Evolutionary conservation across 2,329 filamentous ascomycete genomes (phyloP).

Genomic region (Trichoderma arundinaceum): DNA sequence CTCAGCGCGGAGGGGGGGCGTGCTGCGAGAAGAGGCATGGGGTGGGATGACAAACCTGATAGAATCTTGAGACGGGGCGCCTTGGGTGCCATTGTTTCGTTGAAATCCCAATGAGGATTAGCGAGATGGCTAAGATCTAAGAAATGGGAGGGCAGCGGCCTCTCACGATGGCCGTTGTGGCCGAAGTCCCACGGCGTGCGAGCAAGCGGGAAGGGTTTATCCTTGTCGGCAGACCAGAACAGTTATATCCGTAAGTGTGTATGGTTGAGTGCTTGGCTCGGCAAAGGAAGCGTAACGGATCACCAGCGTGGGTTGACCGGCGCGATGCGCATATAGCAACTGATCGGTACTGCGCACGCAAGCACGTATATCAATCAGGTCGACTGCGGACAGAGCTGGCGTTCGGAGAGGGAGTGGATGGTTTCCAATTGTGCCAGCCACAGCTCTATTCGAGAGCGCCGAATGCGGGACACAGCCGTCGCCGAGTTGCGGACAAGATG

Average conservation of each 20-base stretch:
- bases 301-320: conserved; percentile 27
- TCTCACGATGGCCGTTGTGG: conserved; percentile 45
- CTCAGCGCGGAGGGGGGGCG: conserved; percentile 31
- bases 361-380: conserved; percentile 9
- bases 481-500: background rate
- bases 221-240: conserved; percentile 34
- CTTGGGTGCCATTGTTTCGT: conserved; percentile 62
- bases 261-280: background rate
- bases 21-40: conserved; percentile 33
- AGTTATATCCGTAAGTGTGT: conserved; percentile 19
- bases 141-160: conserved; percentile 41
- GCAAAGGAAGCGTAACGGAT: conserved; percentile 17
- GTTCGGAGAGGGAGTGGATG: conserved; percentile 9
- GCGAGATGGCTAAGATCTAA: conserved; percentile 44
- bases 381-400: conserved; percentile 9
- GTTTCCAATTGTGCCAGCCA: background rate
- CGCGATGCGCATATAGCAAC: conserved; percentile 19
- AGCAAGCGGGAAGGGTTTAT: conserved; percentile 39
- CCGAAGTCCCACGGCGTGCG: conserved; percentile 39
- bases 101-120: conserved; percentile 44
- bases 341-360: background rate
- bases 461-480: conserved; percentile 3
- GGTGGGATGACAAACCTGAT: conserved; percentile 59
- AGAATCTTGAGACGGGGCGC: conserved; percentile 65
- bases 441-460: conserved; percentile 1